These are phyloP conservation scores for Brettanomyces custersianus DNA, from an alignment of 805 yeast genomes.

Conservation along the genomic window DNA sequence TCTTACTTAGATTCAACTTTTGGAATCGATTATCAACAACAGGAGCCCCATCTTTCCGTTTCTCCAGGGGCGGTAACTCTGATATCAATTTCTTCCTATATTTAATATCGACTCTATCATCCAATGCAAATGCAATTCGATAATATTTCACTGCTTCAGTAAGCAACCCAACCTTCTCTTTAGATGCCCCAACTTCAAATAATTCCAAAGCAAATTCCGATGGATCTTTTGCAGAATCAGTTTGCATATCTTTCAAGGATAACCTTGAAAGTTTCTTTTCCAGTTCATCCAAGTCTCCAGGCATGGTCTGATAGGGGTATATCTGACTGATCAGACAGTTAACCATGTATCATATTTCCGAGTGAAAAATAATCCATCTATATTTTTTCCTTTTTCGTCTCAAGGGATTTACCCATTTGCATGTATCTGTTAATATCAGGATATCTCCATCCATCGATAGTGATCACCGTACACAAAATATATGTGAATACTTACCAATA, in stretches of 20 bases:
- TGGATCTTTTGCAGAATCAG: slow-evolving; percentile 22
- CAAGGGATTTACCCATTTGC: no score
- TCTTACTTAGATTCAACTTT: slow-evolving; percentile 22
- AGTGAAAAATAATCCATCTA: no score
- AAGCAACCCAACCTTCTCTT: slow-evolving; percentile 66
- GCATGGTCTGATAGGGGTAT: not conserved
- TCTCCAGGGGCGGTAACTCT: slow-evolving; percentile 5
- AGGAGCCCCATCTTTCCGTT: slow-evolving; percentile 1
- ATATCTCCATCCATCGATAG: no score
- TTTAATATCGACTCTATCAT: slow-evolving; percentile 50
- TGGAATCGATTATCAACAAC: not conserved
- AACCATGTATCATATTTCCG: no score
- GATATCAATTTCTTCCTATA: slow-evolving; percentile 48
- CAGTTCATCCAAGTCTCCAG: slow-evolving; percentile 5
- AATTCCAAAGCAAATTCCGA: slow-evolving; percentile 44
- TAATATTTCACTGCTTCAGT: slow-evolving; percentile 75
- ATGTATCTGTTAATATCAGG: no score
- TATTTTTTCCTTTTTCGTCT: no score
- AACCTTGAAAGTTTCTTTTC: slow-evolving; percentile 18
- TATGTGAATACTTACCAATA: no score
- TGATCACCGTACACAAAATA: no score
- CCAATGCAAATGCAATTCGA: slow-evolving; percentile 59
- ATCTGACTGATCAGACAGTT: not conserved
- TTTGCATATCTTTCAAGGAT: slow-evolving; percentile 17
- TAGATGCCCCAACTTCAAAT: slow-evolving; percentile 63